phyloP scores from a whole-genome alignment of 805 yeast species.

The Saturnispora gosingensis region DNA sequence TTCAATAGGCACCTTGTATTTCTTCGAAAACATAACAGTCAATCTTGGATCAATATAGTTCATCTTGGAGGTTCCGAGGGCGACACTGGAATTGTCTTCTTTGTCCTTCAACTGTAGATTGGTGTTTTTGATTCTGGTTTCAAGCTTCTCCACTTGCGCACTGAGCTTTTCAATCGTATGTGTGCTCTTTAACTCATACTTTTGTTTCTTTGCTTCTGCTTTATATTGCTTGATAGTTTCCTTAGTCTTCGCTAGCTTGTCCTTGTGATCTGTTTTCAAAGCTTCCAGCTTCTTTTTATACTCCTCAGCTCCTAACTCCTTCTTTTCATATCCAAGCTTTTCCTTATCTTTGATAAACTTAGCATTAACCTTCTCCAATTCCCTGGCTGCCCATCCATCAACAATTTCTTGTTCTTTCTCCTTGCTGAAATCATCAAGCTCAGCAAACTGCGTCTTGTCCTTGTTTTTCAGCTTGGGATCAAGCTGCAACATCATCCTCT shows the following conservation, averaged over 20 bases:
- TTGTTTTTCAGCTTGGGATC: constrained; percentile 46
- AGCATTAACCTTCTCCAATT: constrained; percentile 51
- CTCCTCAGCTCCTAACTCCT: constrained; percentile 43
- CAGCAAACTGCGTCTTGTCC: constrained; percentile 53
- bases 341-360: constrained; percentile 73
- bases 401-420: constrained; percentile 58
- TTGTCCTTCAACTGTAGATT: constrained; percentile 76
- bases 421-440: constrained; percentile 53
- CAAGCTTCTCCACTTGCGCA: constrained; percentile 61
- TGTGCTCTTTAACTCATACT: constrained; percentile 46
- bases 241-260: constrained; percentile 45
- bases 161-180: constrained; percentile 58
- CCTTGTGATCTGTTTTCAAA: constrained; percentile 45
- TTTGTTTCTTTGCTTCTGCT: constrained; percentile 50
- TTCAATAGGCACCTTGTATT: constrained; percentile 82
- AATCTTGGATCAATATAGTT: constrained; percentile 93
- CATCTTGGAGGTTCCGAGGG: constrained; percentile 86
- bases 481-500: constrained; percentile 57
- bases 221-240: constrained; percentile 42
- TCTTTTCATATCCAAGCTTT: constrained; percentile 52
- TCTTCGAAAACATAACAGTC: constrained; percentile 81
- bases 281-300: constrained; percentile 40
- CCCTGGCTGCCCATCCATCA: constrained; percentile 50
- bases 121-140: constrained; percentile 59
- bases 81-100: constrained; percentile 89